These are phyloP conservation scores for Torulaspora microellipsoides DNA, from an alignment of 805 yeast species.

Conservation along the genomic window DNA sequence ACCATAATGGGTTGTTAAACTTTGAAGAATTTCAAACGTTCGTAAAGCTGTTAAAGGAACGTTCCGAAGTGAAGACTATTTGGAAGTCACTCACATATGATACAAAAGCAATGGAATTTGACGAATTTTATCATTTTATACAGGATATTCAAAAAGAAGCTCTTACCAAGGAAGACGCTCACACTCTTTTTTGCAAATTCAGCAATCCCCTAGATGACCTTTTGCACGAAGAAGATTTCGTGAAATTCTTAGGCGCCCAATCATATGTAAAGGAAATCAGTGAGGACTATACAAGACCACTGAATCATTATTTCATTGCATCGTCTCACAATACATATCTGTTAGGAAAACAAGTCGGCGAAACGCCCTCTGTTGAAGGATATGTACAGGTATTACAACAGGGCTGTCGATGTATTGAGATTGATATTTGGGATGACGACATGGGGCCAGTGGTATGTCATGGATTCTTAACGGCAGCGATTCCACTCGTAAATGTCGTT, in stretches of 20 bases:
- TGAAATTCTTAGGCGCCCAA: slow-evolving; percentile 32
- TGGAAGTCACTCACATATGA: slow-evolving; percentile 39
- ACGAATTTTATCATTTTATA: slow-evolving; percentile 44
- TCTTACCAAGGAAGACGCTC: slow-evolving; percentile 27
- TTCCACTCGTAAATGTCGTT: slow-evolving; percentile 64
- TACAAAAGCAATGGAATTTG: slow-evolving; percentile 22
- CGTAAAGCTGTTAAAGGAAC: slow-evolving; percentile 58
- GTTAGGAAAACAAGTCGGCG: slow-evolving; percentile 82
- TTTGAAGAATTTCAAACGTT: slow-evolving; percentile 74
- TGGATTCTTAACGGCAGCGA: slow-evolving; percentile 79
- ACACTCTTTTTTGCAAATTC: slow-evolving; percentile 39
- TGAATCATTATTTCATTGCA: slow-evolving; percentile 83
- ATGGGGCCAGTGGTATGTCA: slow-evolving; percentile 84
- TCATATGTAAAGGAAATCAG: slow-evolving; percentile 19
- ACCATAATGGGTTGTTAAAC: slow-evolving; percentile 47
- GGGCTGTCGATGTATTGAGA: slow-evolving; percentile 93
- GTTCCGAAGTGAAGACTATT: slow-evolving; percentile 56
- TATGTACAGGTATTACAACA: slow-evolving; percentile 81
- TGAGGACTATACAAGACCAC: slow-evolving; percentile 52
- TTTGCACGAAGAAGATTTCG: slow-evolving; percentile 22
- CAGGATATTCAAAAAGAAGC: slow-evolving; percentile 45
- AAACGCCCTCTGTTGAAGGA: slow-evolving; percentile 83
- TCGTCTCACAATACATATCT: slow-evolving; percentile 94
- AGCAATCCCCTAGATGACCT: slow-evolving; percentile 15
- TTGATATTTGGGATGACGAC: slow-evolving; percentile 91